Percentiles rank a stretch among this genome's conserved stretches.
These are phyloP conservation scores for Heliamphora pulchella DNA, from an alignment of 179 eudicot genomes.

Conservation along the genomic window DNA sequence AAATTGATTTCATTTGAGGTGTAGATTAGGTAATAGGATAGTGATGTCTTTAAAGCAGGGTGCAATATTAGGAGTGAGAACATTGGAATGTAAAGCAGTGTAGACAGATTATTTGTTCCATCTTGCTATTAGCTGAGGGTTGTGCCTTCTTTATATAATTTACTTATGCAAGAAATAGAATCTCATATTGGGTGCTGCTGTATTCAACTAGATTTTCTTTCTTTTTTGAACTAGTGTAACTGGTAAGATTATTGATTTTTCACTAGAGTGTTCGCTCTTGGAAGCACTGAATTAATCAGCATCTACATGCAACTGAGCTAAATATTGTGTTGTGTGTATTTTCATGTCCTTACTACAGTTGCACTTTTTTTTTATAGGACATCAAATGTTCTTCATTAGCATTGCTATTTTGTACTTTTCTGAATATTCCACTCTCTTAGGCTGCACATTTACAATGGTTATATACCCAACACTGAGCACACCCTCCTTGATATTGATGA, in stretches of 20 bases:
- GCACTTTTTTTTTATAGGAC: neutral
- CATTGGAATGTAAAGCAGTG: neutral
- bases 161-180: neutral
- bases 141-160: neutral
- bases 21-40: neutral
- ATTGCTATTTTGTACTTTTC: neutral
- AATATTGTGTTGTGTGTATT: neutral
- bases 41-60: neutral
- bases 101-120: neutral
- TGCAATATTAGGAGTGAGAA: neutral
- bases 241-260: neutral
- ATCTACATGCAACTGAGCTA: neutral
- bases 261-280: neutral
- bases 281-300: neutral
- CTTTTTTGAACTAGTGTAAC: neutral
- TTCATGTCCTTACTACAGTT: neutral
- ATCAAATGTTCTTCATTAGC: neutral
- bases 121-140: neutral
- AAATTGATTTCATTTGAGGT: neutral
- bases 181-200: neutral
- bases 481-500: conserved; percentile 12
- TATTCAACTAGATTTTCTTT: neutral
- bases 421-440: neutral
- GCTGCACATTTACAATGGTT: too few relatives aligned
- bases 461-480: too few relatives aligned